phyloP scores from a whole-genome alignment of 1,284 basidiomycete genomes.

The Omphalotus olearius region DNA sequence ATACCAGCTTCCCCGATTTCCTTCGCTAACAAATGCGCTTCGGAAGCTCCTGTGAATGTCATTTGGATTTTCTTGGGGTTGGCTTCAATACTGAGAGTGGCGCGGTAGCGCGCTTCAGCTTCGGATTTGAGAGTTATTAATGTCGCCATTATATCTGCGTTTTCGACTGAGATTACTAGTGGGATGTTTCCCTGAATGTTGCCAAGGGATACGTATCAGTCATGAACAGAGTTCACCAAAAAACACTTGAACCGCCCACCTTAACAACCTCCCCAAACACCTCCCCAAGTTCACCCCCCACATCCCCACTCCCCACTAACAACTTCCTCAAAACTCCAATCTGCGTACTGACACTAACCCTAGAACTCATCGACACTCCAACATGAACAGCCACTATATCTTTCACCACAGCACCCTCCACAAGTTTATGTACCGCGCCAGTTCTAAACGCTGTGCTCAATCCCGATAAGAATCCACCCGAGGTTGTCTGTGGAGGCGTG shows the following conservation, averaged over 20 bases:
- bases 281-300: constrained; percentile 37
- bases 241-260: constrained; percentile 30
- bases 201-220: neutral
- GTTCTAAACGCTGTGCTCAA: constrained; percentile 64
- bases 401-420: constrained; percentile 64
- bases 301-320: constrained; percentile 35
- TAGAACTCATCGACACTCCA: constrained; percentile 36
- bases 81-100: too few species aligned
- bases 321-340: constrained; percentile 63
- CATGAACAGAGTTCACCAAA: neutral
- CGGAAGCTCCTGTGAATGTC: constrained; percentile 65
- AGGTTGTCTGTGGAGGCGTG: constrained; percentile 55
- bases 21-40: constrained; percentile 72
- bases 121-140: constrained; percentile 64
- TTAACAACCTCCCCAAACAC: constrained; percentile 44
- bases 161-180: constrained; percentile 57
- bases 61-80: constrained; percentile 38
- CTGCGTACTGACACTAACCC: constrained; percentile 61
- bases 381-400: constrained; percentile 73
- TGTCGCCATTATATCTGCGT: constrained; percentile 71
- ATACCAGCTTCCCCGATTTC: constrained; percentile 69
- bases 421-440: constrained; percentile 59
- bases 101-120: constrained; percentile 50
- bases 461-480: constrained; percentile 57
- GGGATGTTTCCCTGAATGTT: constrained; percentile 35